Evolutionary conservation across 2,329 filamentous ascomycete species (phyloP), one percentile per base, ranked within the genome.

Genomic region (Colletotrichum liriopes): DNA sequence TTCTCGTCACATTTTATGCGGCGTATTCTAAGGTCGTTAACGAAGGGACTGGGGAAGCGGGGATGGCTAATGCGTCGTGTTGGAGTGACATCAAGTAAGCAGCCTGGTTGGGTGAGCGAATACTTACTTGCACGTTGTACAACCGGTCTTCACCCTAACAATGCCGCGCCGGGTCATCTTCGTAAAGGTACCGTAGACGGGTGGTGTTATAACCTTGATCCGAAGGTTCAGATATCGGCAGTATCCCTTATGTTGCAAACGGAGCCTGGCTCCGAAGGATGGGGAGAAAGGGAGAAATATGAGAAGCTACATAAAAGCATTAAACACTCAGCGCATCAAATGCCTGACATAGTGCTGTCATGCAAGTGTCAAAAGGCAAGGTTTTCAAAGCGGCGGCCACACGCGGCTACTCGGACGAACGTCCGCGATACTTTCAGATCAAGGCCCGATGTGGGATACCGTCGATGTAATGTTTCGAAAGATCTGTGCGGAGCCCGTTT

Each of bases 61-160:
- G 8, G 5, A n/a, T 20, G 29, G 16, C 6, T 54, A 11, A 16
- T n/a, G 16, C 8, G 47, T n/a, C 23, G 47, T 51, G 1, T 37
- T 5, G 14, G 14, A 26, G 23, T 16, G 16, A 51, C 35, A 37
- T 9, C 35, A 37, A 9, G 5, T 37, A 37, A 14, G 41, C 9
- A 11, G 41, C 18, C 16, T 14, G 32, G 32, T 12, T 23, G 20
- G 20, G 39, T 18, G 8, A 20, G 11, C 1, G 3, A 11, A 35
- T 14, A 74, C 72, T 49, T 56, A 73, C 72, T 74, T 75, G 74
- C 74, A 76, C 9, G 75, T 76, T 5, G 26, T 52, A 29, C 75
- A 76, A 5, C 75, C 74, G 3, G 65, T 74, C 52, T 64, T 75
- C n/a, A 68, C 60, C 58, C 72, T 76, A 20, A 35, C 54, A 12